Evolutionary conservation across 1,284 basidiomycete genomes (phyloP), one percentile per base, ranked within the genome.

Genomic region (Gastroboletus turbinatus): DNA sequence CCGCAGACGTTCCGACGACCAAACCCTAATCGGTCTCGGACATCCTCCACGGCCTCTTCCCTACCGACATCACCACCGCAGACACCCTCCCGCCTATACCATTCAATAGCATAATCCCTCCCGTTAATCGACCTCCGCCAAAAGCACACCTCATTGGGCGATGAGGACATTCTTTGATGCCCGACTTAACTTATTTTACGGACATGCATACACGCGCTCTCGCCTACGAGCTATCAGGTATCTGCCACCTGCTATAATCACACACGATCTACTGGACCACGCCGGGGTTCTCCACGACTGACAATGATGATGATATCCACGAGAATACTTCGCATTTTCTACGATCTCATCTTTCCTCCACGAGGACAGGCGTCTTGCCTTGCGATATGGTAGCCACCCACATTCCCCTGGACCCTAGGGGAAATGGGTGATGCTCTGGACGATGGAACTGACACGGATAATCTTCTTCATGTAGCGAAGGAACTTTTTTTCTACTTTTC

Each of bases 61-160:
- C 60, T 3, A 33, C 55, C 63, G 30, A 59, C 66, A 1, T 59
- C 63, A 52, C 66, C 68, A 49, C 69, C 68, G 4, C 71, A 71
- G 58, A 71, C 67, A 6, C 72, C 68, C 13, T 70, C 68, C 11
- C 67, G 61, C 40, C 61, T 73, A 53, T 71, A 71, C 51, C 71
- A 70, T 35, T 71, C 71, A 21, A 60, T 70, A 68, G 68, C 71
- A 66, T 70, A 70, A 38, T 45, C 42, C 23, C 27, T 30, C 29
- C 16, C 48, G 29, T n/a, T 67, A 69, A 67, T 57, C 35, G 42
- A 25, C 40, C 33, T 43, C 25, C 17, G 36, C 50, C 52, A 67
- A 71, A 71, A 58, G 8, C 58, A 57, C 51, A 32, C 40, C 27
- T 49, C 55, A 40, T 38, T 21, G 51, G 53, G 58, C 55, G 33